Evolutionary conservation across 2,329 filamentous ascomycete genomes (phyloP), one percentile per base, ranked within the genome.

Genomic region (Arthrobotrys megalospora): DNA sequence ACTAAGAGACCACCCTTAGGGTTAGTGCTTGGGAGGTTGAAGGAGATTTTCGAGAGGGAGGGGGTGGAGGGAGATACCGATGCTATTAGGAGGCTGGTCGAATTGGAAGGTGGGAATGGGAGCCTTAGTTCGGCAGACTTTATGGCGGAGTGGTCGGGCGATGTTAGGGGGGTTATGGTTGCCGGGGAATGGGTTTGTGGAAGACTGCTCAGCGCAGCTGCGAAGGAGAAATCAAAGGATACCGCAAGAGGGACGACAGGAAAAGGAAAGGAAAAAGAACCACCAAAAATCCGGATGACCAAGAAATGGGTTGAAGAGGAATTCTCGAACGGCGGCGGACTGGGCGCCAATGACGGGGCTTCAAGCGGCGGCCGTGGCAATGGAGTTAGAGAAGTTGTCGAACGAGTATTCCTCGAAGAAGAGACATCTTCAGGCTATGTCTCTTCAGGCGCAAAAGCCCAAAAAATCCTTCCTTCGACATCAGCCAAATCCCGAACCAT

Each of bases 1-100:
- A 91, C 97, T 38, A 93, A 95, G 58, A 96, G 96, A 81, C 94
- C 96, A 1, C 91, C 92, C 0, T 85, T 98, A 8, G 94, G 97
- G 79, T 92, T 94, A 62, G 93, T 98, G 1, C 91, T 97, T 3
- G 87, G 88, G 6, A 90, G 96, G 12, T 88, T 98, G 82, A 94
- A 94, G 83, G 86, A 87, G 0, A 91, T 99, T 0, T 97, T 99
- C 80, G 90, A 93, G 76, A 94, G 92, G 81, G 96, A 99, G 85
- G 92, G 92, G 0, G 93, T 99, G 14, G 89, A 91, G 0, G 96
- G 92, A 80, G 96, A 99, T 81, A 91, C 90, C 76, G 96, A 98
- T 82, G 96, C 93, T 0, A 93, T 96, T 3, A 89, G 96, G 80
- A 92, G 92, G 82, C 85, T 96, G 0, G 96, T 93, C 80, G 93